These are phyloP conservation scores for Knufia petricola DNA, from an alignment of 2,329 filamentous ascomycete genomes.

Conservation along the genomic window DNA sequence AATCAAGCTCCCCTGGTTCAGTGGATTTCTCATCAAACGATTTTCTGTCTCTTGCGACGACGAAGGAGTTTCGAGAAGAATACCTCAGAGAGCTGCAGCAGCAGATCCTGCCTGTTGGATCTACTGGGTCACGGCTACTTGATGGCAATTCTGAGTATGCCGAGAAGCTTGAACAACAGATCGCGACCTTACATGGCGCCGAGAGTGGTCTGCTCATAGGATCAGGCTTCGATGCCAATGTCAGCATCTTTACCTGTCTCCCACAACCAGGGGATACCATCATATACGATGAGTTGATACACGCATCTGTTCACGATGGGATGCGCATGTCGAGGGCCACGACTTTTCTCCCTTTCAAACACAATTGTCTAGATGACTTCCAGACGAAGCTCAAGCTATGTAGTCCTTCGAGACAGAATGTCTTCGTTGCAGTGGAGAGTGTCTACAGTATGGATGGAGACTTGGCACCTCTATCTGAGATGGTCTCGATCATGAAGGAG, in stretches of 20 bases:
- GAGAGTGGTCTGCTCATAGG: conserved; percentile 51
- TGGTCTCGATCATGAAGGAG: conserved; percentile 49
- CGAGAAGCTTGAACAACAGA: conserved; percentile 47
- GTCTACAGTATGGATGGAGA: conserved; percentile 83
- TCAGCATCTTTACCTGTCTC: conserved; percentile 51
- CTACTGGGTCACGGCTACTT: conserved; percentile 52
- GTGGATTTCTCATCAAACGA: conserved; percentile 58
- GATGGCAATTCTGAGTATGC: conserved; percentile 56
- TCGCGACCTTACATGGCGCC: conserved; percentile 53
- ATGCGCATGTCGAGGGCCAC: conserved; percentile 56
- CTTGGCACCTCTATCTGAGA: conserved; percentile 51
- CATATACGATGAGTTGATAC: conserved; percentile 65
- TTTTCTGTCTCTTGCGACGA: conserved; percentile 50
- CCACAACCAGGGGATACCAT: conserved; percentile 54
- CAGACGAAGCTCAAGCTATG: conserved; percentile 27
- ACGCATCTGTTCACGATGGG: conserved; percentile 70
- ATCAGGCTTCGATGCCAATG: conserved; percentile 59
- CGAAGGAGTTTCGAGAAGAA: conserved; percentile 35
- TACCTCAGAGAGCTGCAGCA: conserved; percentile 40
- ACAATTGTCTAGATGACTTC: conserved; percentile 37
- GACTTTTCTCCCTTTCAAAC: conserved; percentile 35
- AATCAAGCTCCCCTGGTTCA: conserved; percentile 33
- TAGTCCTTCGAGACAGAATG: conserved; percentile 29
- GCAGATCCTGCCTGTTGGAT: conserved; percentile 39
- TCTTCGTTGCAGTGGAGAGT: conserved; percentile 61